Evolutionary conservation across 371 early-diverging fungal genomes (phyloP), one percentile per base, ranked within the genome.

Genomic region (Batkoa obscura): DNA sequence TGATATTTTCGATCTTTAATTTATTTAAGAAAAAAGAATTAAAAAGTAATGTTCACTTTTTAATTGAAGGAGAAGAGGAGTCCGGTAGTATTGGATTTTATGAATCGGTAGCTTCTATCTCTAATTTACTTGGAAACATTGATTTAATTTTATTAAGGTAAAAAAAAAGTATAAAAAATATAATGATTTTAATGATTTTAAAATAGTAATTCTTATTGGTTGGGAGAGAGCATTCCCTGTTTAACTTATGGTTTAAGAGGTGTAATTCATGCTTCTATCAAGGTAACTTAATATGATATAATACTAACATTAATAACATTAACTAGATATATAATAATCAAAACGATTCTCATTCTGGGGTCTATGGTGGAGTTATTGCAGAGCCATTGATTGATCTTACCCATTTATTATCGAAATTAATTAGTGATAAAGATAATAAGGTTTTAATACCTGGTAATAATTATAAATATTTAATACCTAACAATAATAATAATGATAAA

Each of bases 181-280:
- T 32, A 10, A 23, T 38, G 5, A 23, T 35, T n/a, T 13, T 53
- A 1, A 34, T 5, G 32, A 15, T 34, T 12, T 30, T 17, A 15
- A 17, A 43, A 39, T 58, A 69, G 69, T 59, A 70, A 70, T 55
- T 70, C 70, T 12, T 83, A 91, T 74, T 94, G 95, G 94, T 75
- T 94, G 37, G 91, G 92, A 57, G 90, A 84, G 47, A 81, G 71
- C 60, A 93, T 88, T 73, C 97, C 97, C 45, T 94, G 95, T 73
- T 70, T 96, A 63, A 96, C 95, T 38, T 93, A 94, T 66, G 97
- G 97, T 57, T 82, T 96, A 50, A 89, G 97, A 52, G 88, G 88
- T 17, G 79, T 84, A 0, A 80, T 88, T 43, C 79, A 81, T 51
- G 81, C 86, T 3, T 72, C 71, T 5, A 60, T 88, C 32, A 68